These are phyloP conservation scores for Durio zibethinus DNA, from an alignment of 345 rosid genomes.

Conservation along the genomic window DNA sequence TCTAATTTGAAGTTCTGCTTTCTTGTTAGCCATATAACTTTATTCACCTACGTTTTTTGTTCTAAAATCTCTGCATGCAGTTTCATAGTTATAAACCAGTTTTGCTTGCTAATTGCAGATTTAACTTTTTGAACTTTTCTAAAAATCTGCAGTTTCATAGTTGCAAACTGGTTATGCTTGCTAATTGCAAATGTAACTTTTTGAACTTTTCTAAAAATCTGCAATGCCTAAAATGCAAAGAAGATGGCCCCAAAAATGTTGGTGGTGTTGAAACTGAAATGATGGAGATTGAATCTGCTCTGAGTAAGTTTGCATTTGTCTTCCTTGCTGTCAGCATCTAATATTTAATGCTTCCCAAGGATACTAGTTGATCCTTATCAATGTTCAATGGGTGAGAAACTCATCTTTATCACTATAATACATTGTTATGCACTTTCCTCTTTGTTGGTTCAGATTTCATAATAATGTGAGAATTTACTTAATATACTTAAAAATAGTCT, in stretches of 20 bases:
- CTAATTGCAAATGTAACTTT: conserved; percentile 48
- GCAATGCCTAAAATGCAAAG: conserved; percentile 43
- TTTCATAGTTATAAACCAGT: neutral
- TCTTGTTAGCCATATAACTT: neutral
- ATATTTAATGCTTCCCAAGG: neutral
- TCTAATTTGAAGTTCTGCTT: neutral
- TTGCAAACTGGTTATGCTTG: neutral
- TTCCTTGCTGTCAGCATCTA: neutral
- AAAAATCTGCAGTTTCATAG: conserved; percentile 25
- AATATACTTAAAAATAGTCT: neutral
- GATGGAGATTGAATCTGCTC: conserved; percentile 83
- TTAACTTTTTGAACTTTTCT: conserved; percentile 53
- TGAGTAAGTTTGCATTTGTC: conserved; percentile 41
- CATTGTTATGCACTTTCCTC: neutral
- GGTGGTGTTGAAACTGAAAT: conserved; percentile 24
- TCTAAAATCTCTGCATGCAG: neutral
- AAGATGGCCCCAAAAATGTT: conserved; percentile 36
- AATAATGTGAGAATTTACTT: neutral
- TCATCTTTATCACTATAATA: neutral
- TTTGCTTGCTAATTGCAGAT: conserved; percentile 31
- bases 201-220: conserved; percentile 46
- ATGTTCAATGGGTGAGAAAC: neutral
- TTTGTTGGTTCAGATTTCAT: conserved; percentile 2
- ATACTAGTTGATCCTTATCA: neutral
- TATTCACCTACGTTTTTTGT: neutral